These are phyloP conservation scores for Microbotryum saponariae DNA, from an alignment of 1,284 basidiomycete species.

Conservation along the genomic window DNA sequence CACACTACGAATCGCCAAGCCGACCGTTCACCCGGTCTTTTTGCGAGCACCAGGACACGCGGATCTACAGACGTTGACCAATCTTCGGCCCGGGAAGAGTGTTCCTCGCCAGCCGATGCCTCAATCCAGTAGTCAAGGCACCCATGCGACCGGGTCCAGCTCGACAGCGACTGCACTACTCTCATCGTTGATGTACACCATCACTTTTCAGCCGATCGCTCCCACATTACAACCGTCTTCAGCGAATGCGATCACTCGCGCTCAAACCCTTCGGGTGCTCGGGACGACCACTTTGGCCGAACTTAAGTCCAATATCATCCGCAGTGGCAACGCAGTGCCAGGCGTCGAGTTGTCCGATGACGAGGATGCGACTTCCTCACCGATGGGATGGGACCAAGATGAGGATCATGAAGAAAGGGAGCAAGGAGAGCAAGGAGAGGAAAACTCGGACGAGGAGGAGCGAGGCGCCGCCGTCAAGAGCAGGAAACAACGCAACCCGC, in stretches of 20 bases:
- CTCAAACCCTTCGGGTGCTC: slow-evolving; percentile 1
- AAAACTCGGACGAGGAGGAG: slow-evolving; percentile 2
- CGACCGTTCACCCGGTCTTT: no score
- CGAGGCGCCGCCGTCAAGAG: no score
- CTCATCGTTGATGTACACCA: slow-evolving; percentile 6
- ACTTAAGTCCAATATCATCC: slow-evolving; percentile 4
- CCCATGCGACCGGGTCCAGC: no score
- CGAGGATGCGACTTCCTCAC: background rate
- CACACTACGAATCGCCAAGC: no score
- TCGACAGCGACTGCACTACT: background rate
- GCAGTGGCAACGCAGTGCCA: slow-evolving; percentile 14
- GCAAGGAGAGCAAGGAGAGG: background rate
- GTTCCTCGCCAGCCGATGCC: no score
- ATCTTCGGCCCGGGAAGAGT: no score
- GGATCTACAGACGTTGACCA: no score
- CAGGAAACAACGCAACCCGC: no score
- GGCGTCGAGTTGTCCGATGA: background rate
- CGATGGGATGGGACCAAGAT: background rate
- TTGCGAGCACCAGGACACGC: no score
- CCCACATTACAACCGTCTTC: background rate
- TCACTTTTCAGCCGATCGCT: slow-evolving; percentile 11
- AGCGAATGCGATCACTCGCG: background rate
- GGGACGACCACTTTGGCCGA: slow-evolving; percentile 17
- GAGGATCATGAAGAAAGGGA: background rate
- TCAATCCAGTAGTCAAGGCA: no score